Percentiles rank a stretch among this genome's conserved stretches.
Evolutionary conservation across 257 asterid genomes (phyloP).

Genomic region (Sherardia arvensis): DNA sequence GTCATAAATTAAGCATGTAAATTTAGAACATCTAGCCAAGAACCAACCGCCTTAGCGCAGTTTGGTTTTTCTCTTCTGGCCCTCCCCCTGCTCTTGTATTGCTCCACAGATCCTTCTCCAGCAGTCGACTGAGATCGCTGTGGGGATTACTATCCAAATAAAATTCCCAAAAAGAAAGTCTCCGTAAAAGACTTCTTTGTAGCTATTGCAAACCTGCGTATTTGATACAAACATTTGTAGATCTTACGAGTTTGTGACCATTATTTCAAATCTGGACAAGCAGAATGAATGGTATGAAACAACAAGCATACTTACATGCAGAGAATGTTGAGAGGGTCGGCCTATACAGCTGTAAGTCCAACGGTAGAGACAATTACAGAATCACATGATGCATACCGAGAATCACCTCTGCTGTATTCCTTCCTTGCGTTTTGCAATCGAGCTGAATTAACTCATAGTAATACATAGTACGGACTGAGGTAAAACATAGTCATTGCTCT

Average conservation of each 20-base stretch:
- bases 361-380: constrained; percentile 61
- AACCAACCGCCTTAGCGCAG: neutral
- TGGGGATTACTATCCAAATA: too few species aligned
- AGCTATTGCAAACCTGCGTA: constrained; percentile 83
- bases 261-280: too few species aligned
- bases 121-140: too few species aligned
- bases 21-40: too few species aligned
- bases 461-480: neutral
- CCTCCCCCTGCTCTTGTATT: neutral
- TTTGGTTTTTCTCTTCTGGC: neutral
- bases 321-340: constrained; percentile 77
- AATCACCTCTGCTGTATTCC: constrained; percentile 95
- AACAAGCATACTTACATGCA: constrained; percentile 47
- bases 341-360: constrained; percentile 67
- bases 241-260: neutral
- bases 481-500: neutral
- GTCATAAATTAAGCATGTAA: too few species aligned
- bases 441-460: too few species aligned
- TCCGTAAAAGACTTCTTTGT: constrained; percentile 56
- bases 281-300: neutral
- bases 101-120: neutral
- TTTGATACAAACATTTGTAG: too few species aligned
- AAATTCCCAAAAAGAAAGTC: too few species aligned
- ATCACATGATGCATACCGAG: constrained; percentile 70
- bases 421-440: constrained; percentile 63